Evolutionary conservation across 2,329 filamentous ascomycete genomes (phyloP), one percentile per base, ranked within the genome.

Genomic region (Fonsecaea pedrosoi): DNA sequence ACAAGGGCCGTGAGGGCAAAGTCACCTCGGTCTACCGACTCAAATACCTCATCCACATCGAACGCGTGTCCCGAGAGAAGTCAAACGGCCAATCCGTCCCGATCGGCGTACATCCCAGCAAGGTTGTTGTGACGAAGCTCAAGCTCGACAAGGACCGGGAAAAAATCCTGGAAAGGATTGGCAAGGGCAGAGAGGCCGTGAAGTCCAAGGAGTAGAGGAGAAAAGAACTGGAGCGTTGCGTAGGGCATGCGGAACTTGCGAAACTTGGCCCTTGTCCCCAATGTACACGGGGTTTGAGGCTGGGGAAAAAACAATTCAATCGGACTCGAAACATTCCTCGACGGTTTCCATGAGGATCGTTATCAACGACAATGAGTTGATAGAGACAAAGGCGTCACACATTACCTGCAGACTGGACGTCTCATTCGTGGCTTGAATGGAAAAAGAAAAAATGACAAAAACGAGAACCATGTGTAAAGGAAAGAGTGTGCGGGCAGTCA

Each of bases 1-100:
- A 96, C 89, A 98, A 98, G 89, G 95, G 94, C 81, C 92, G 93
- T 79, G 94, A 98, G 87, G 95, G 95, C 87, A 98, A 98, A 88
- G 87, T 99, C 85, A 94, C 90, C 78, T 92, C 92, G 78, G 94
- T 98, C 82, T 99, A 97, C 90, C 92, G 93, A 83, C 91, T 97
- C 79, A 98, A 98, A 86, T 99, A 95, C 85, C 87, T 93, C 80
- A 90, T 99, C 81, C 94, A 98, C 89, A 83, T 99, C 82, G 94
- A 97, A 89, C 92, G 94, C 78, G 90, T 99, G 81, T 90, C 90
- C 83, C 92, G 94, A 81, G 95, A 99, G 84, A 99, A 99, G 91
- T 91, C 89, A 82, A 95, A 93, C 82, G 94, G 95, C 84, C 94
- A 97, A 87, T 91, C 89, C 81, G 94, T 98, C 65, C 94, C 94